Percentiles rank a stretch among this genome's conserved stretches.
These are phyloP conservation scores for Amylocarpus encephaloides DNA, from an alignment of 2,329 filamentous ascomycete genomes.

Conservation along the genomic window DNA sequence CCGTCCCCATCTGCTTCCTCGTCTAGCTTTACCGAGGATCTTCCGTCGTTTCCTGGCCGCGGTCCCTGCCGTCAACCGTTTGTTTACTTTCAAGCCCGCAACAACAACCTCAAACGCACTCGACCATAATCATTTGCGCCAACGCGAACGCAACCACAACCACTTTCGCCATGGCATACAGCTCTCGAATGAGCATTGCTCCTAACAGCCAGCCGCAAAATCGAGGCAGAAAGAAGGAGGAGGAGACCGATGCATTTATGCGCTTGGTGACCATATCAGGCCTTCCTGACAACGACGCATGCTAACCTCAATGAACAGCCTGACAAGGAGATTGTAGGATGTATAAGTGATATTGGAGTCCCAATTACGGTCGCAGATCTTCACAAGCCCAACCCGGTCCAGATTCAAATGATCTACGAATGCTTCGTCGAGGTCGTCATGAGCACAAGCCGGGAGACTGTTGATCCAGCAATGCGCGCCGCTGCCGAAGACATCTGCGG, in stretches of 20 bases:
- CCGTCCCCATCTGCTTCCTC: no score
- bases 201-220: constrained; percentile 40
- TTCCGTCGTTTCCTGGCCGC: not conserved
- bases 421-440: constrained; percentile 93
- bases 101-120: constrained; percentile 2
- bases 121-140: not conserved
- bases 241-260: constrained; percentile 52
- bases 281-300: not conserved
- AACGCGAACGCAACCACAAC: not conserved
- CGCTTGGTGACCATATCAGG: constrained; percentile 40
- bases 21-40: no score
- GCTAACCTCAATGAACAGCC: constrained; percentile 29
- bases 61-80: not conserved
- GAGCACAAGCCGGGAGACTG: constrained; percentile 86
- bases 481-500: constrained; percentile 83
- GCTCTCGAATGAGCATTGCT: constrained; percentile 46
- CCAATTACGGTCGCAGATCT: constrained; percentile 80
- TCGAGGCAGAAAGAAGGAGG: constrained; percentile 47
- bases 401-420: constrained; percentile 96
- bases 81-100: constrained; percentile 7
- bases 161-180: constrained; percentile 39
- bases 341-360: constrained; percentile 95
- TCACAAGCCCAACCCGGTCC: constrained; percentile 86
- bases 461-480: constrained; percentile 91
- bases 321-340: constrained; percentile 83